Conservation (phyloP, 768 basidiomycete genomes). For the Xerocomus potaroensis region DNA sequence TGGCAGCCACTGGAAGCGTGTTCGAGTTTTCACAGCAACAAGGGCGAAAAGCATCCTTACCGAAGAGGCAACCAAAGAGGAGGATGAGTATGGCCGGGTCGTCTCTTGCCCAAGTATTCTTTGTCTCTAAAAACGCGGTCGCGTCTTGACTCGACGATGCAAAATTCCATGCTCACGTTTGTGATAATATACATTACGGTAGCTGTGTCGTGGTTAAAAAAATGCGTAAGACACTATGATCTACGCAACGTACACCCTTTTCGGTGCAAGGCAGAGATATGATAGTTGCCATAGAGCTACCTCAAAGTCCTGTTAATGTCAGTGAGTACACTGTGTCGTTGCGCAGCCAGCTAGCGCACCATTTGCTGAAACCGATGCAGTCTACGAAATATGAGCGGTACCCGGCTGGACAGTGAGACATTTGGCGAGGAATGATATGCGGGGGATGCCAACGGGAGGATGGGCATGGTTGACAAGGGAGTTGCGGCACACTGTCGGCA, state of each 20-base stretch:
- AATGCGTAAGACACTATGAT: neutral
- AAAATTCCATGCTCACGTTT: constrained; percentile 59
- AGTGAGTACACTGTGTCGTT: neutral
- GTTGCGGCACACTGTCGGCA: constrained; percentile 21
- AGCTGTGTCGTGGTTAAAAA: constrained; percentile 42
- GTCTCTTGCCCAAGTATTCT: constrained; percentile 97
- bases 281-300: constrained; percentile 94
- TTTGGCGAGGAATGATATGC: constrained; percentile 19
- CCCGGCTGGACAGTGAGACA: constrained; percentile 41
- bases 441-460: constrained; percentile 32
- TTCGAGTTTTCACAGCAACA: neutral
- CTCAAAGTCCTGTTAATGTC: constrained; percentile 83
- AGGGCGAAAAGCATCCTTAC: constrained; percentile 34
- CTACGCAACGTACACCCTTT: constrained; percentile 68
- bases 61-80: constrained; percentile 70
- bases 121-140: constrained; percentile 63
- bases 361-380: constrained; percentile 83
- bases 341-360: constrained; percentile 41
- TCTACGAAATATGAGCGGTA: constrained; percentile 78
- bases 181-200: constrained; percentile 97
- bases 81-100: constrained; percentile 94
- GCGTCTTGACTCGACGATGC: neutral
- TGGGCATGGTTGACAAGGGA: constrained; percentile 25
- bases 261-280: constrained; percentile 88
- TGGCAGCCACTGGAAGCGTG: constrained; percentile 56